Evolutionary conservation across 139 green algal genomes (phyloP).

Genomic region (Picochlorum sp.): DNA sequence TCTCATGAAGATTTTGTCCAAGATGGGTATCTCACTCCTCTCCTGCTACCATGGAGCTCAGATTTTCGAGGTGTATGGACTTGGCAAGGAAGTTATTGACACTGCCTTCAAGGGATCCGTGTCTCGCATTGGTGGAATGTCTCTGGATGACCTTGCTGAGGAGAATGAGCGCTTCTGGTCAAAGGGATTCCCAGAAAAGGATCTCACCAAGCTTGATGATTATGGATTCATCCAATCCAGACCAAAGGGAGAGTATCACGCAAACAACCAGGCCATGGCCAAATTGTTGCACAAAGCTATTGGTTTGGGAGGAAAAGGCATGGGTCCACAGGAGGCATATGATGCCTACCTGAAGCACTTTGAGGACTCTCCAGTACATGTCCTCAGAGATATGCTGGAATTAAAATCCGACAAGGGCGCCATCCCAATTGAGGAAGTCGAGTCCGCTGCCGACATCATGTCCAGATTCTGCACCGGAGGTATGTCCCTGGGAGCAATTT

Average conservation of each 20-base stretch:
- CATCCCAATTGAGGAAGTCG: constrained; percentile 78
- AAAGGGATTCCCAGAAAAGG: constrained; percentile 86
- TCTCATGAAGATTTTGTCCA: constrained; percentile 98
- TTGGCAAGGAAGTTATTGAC: constrained; percentile 86
- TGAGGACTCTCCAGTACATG: constrained; percentile 50
- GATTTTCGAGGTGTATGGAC: constrained; percentile 99
- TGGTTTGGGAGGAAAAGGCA: constrained; percentile 60
- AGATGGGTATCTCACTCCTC: constrained; percentile 99
- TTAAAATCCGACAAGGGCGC: constrained; percentile 41
- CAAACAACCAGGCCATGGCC: constrained; percentile 97
- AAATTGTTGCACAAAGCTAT: constrained; percentile 99
- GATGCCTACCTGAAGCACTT: constrained; percentile 86
- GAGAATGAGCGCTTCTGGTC: constrained; percentile 85
- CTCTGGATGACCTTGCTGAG: constrained; percentile 78
- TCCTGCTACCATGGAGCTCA: constrained; percentile 86
- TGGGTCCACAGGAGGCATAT: constrained; percentile 52
- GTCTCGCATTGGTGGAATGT: constrained; percentile 93
- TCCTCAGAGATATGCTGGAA: constrained; percentile 88
- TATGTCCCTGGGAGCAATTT: constrained; percentile 97
- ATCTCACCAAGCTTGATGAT: constrained; percentile 92
- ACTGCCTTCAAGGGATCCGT: constrained; percentile 71
- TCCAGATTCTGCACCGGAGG: constrained; percentile 96
- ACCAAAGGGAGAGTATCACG: constrained; percentile 89
- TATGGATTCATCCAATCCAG: constrained; percentile 91
- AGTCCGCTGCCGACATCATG: constrained; percentile 84